A percentile compares a stretch with the other conserved stretches of the same genome.
Conservation (phyloP, 202 grass and related monocot genomes). For the Eragrostis tef region DNA sequence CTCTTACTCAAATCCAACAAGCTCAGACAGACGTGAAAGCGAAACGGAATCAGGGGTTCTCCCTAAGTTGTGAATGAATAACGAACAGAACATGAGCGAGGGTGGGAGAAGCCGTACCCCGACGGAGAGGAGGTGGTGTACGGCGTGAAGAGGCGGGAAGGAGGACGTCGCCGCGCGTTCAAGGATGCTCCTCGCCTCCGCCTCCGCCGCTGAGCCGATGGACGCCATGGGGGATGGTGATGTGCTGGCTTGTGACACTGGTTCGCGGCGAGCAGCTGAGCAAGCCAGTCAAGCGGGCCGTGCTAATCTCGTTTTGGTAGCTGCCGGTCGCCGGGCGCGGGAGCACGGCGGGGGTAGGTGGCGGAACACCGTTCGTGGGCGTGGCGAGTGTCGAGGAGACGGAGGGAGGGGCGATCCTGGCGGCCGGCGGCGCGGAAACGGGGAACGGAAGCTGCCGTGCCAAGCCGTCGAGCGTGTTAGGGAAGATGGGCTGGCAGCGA, state of each 20-base stretch:
- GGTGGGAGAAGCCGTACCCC: constrained; percentile 53
- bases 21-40: background rate
- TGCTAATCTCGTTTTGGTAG: background rate
- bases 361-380: background rate
- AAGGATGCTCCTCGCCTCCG: constrained; percentile 45
- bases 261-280: background rate
- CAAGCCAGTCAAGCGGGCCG: background rate
- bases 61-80: background rate
- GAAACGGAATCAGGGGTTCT: background rate
- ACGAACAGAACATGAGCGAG: background rate
- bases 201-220: constrained; percentile 21
- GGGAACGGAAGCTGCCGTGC: background rate
- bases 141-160: constrained; percentile 55
- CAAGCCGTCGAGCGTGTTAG: background rate
- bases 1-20: background rate
- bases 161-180: constrained; percentile 39
- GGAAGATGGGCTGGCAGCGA: constrained; percentile 22
- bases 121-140: constrained; percentile 67
- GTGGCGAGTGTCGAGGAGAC: background rate
- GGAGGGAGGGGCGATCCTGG: background rate
- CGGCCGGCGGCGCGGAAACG: constrained; percentile 36
- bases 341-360: background rate
- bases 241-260: background rate
- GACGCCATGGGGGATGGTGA: constrained; percentile 15
- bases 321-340: background rate